Percentiles rank a stretch among this genome's conserved stretches.
Conservation (phyloP, 768 basidiomycete species). For the Tylopilus sp. region DNA sequence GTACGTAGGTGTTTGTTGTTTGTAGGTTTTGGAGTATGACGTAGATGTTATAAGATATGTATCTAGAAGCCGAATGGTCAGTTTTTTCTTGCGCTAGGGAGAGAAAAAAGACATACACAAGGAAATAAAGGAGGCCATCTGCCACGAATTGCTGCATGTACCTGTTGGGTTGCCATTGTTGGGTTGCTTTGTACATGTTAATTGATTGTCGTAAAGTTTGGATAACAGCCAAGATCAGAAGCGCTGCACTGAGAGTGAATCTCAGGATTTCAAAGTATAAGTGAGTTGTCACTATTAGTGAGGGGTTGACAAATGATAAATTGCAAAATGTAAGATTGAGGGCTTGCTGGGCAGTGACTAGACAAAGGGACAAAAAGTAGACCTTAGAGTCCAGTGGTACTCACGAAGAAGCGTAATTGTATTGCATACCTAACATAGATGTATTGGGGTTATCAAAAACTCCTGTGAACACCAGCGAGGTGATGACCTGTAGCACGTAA, state of each 20-base stretch:
- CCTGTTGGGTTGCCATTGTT: not conserved
- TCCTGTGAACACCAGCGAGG: not conserved
- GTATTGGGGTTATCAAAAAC: slow-evolving; percentile 2
- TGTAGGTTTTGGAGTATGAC: not conserved
- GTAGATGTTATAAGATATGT: not conserved
- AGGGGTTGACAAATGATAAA: not conserved
- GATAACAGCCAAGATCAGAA: not conserved
- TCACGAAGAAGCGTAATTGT: too few relatives aligned
- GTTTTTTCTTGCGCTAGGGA: not conserved
- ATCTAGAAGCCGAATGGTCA: not conserved
- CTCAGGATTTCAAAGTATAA: not conserved
- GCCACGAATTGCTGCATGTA: not conserved
- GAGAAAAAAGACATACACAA: slow-evolving; percentile 5
- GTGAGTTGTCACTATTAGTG: not conserved
- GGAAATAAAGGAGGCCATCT: slow-evolving; percentile 9
- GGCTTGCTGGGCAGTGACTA: not conserved
- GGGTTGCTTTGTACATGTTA: not conserved
- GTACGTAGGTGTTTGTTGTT: not conserved
- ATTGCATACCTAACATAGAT: slow-evolving; percentile 9
- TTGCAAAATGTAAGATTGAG: not conserved
- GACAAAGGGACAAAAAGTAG: not conserved
- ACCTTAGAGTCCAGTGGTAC: not conserved
- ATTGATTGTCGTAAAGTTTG: slow-evolving; percentile 1
- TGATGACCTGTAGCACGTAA: not conserved
- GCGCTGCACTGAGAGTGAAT: not conserved